Conservation (phyloP, 305 asterid genomes). For the Petunia hybrid region DNA sequence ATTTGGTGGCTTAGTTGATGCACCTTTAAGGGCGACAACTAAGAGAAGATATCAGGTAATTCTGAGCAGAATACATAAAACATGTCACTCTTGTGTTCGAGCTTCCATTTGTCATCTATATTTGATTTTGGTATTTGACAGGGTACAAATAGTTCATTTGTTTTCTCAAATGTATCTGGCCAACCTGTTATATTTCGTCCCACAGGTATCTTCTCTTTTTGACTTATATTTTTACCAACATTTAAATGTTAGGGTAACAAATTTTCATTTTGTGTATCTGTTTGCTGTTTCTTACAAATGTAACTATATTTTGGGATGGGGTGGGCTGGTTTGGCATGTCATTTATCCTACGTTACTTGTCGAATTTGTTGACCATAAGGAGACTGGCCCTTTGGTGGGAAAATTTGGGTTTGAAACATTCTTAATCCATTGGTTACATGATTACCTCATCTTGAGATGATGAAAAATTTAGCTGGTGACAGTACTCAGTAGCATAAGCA, state of each 20-base stretch:
- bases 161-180: constrained; percentile 79
- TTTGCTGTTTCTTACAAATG: neutral
- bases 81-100: neutral
- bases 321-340: neutral
- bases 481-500: neutral
- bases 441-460: neutral
- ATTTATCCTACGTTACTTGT: constrained; percentile 29
- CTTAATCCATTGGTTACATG: neutral
- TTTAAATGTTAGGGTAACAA: neutral
- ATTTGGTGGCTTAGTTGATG: constrained; percentile 96
- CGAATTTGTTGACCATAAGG: neutral
- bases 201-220: constrained; percentile 60
- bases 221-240: neutral
- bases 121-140: constrained; percentile 43
- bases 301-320: neutral
- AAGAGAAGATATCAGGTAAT: constrained; percentile 88
- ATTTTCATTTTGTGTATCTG: neutral
- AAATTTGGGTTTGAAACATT: neutral
- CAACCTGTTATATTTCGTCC: constrained; percentile 75
- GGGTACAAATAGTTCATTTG: constrained; percentile 82
- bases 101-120: constrained; percentile 10
- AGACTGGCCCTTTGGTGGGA: constrained; percentile 3
- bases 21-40: constrained; percentile 77
- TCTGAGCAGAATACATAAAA: constrained; percentile 29
- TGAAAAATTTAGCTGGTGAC: constrained; percentile 6